Evolutionary conservation across 108 stramenopile genomes (phyloP).

Genomic region (Pseudonitzschia pungens): DNA sequence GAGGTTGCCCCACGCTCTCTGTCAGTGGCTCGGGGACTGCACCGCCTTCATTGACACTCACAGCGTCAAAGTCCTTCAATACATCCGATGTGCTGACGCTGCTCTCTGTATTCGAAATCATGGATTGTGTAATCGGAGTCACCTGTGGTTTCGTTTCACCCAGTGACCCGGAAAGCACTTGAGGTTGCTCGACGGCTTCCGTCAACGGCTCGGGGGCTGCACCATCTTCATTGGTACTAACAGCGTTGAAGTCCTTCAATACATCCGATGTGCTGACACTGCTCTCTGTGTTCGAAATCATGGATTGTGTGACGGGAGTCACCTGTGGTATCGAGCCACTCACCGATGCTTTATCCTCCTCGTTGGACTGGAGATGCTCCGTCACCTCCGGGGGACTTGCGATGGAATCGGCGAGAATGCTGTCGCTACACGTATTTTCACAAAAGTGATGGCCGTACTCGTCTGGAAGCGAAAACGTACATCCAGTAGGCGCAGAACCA

Average conservation of each 20-base stretch:
- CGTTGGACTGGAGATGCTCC: neutral
- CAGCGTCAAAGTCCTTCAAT: neutral
- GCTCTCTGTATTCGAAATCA: neutral
- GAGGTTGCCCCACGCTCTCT: neutral
- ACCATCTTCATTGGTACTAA: neutral
- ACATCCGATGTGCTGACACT: too few species aligned
- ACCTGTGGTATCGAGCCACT: too few species aligned
- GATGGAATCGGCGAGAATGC: slow-evolving; percentile 11
- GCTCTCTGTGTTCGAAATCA: too few species aligned
- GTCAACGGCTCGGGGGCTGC: neutral
- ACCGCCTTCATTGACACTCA: neutral
- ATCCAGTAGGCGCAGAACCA: slow-evolving; percentile 36
- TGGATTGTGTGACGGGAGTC: too few species aligned
- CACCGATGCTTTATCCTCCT: too few species aligned
- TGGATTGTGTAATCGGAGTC: neutral
- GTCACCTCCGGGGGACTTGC: neutral
- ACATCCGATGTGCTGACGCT: neutral
- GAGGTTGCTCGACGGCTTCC: neutral
- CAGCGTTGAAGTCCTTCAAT: too few species aligned
- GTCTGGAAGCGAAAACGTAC: slow-evolving; percentile 40
- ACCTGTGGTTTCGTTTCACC: neutral
- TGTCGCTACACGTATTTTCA: slow-evolving; percentile 25
- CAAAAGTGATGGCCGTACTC: slow-evolving; percentile 31
- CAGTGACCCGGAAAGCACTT: neutral
- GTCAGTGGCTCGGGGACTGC: neutral